phyloP scores from a whole-genome alignment of 1,139 yeast species.

The Scheffersomyces parashehatae region DNA sequence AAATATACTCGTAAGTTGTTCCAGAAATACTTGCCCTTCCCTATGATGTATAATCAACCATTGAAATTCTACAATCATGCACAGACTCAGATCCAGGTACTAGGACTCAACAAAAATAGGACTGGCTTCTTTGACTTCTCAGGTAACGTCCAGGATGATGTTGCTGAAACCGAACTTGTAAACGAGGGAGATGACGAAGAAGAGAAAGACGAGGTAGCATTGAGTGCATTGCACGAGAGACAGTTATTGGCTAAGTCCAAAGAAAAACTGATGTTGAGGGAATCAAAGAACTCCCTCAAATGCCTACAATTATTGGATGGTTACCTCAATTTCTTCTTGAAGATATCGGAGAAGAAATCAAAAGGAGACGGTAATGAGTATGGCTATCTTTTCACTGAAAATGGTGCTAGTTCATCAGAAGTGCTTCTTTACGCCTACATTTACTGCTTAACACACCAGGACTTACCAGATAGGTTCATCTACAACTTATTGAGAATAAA shows the following conservation, averaged over 20 bases:
- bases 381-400: slow-evolving; percentile 18
- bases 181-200: slow-evolving; percentile 24
- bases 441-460: slow-evolving; percentile 29
- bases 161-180: slow-evolving; percentile 30
- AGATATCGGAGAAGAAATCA: slow-evolving; percentile 4
- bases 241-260: slow-evolving; percentile 46
- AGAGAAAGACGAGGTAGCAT: slow-evolving; percentile 38
- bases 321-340: slow-evolving; percentile 22
- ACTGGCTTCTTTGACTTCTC: slow-evolving; percentile 31
- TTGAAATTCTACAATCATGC: slow-evolving; percentile 54
- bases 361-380: slow-evolving; percentile 5
- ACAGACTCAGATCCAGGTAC: slow-evolving; percentile 36
- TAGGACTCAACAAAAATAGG: slow-evolving; percentile 39
- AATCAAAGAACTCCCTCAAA: slow-evolving; percentile 52
- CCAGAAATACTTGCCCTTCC: slow-evolving; percentile 65
- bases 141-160: slow-evolving; percentile 10
- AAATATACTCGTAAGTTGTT: slow-evolving; percentile 62
- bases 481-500: slow-evolving; percentile 28
- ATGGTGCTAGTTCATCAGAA: slow-evolving; percentile 25
- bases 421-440: slow-evolving; percentile 43
- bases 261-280: slow-evolving; percentile 43
- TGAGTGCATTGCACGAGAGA: slow-evolving; percentile 53
- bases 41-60: slow-evolving; percentile 84
- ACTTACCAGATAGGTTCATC: slow-evolving; percentile 49
- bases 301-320: slow-evolving; percentile 46